Evolutionary conservation across 2,329 filamentous ascomycete genomes (phyloP).

Genomic region (Claviceps sp.): DNA sequence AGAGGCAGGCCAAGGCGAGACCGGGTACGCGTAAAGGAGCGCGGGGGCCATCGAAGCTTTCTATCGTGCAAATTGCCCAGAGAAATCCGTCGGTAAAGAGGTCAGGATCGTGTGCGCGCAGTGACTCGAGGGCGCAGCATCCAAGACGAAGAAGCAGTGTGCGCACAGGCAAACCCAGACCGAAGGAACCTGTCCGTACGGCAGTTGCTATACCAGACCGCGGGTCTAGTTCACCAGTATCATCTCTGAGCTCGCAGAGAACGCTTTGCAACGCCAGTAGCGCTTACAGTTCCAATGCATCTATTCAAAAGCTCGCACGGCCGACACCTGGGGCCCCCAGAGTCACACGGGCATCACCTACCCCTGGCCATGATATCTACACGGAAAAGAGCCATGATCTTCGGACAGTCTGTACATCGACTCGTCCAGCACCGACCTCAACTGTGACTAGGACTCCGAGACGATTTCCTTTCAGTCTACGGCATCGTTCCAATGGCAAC

Average conservation of each 20-base stretch:
- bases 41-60: no score
- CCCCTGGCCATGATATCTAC: constrained; percentile 4
- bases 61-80: no score
- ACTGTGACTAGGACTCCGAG: background rate
- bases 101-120: no score
- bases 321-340: constrained; percentile 14
- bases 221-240: constrained; percentile 33
- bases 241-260: constrained; percentile 27
- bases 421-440: background rate
- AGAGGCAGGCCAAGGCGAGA: no score
- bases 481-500: background rate
- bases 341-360: background rate
- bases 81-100: no score
- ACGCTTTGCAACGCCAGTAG: constrained; percentile 45
- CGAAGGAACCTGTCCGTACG: constrained; percentile 6
- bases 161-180: background rate
- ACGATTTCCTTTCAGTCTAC: background rate
- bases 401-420: background rate
- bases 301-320: constrained; percentile 36
- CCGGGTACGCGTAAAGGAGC: no score
- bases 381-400: constrained; percentile 7
- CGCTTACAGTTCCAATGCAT: constrained; percentile 47
- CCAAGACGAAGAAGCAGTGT: background rate
- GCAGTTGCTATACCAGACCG: constrained; percentile 27
- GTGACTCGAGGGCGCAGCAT: no score